phyloP scores from a whole-genome alignment of 768 basidiomycete species.

The Podaxis pistillaris region DNA sequence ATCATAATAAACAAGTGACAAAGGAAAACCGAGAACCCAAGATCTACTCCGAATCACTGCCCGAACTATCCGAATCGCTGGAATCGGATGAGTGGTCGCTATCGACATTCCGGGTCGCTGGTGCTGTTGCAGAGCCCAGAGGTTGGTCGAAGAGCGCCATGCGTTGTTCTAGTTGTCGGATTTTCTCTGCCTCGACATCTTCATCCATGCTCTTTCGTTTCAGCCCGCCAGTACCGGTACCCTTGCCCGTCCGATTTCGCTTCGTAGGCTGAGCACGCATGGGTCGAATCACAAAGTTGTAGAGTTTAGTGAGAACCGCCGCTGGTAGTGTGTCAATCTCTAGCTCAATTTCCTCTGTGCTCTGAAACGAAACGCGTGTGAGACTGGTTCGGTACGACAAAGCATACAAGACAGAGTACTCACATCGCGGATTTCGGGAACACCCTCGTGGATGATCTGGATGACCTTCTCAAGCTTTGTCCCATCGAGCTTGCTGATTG shows the following conservation, averaged over 20 bases:
- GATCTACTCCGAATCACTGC: constrained; percentile 73
- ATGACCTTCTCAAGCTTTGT: constrained; percentile 86
- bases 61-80: constrained; percentile 77
- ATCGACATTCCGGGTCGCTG: constrained; percentile 44
- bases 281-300: constrained; percentile 91
- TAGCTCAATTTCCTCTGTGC: constrained; percentile 96
- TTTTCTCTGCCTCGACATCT: constrained; percentile 94
- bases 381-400: constrained; percentile 15
- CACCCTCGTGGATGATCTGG: constrained; percentile 91
- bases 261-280: constrained; percentile 59
- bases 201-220: constrained; percentile 98
- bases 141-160: constrained; percentile 79
- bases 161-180: constrained; percentile 84
- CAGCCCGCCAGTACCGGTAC: constrained; percentile 83
- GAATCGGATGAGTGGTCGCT: constrained; percentile 81
- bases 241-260: constrained; percentile 68
- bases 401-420: constrained; percentile 29
- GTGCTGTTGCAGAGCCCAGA: constrained; percentile 36
- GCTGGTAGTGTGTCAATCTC: constrained; percentile 93
- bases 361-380: constrained; percentile 44
- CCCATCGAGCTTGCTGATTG: constrained; percentile 84
- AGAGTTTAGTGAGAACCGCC: constrained; percentile 85
- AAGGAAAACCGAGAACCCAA: constrained; percentile 17
- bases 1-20: constrained; percentile 19
- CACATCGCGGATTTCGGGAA: constrained; percentile 92